phyloP scores from a whole-genome alignment of 805 yeast species.

The Sugiyamaella chiloensis region DNA sequence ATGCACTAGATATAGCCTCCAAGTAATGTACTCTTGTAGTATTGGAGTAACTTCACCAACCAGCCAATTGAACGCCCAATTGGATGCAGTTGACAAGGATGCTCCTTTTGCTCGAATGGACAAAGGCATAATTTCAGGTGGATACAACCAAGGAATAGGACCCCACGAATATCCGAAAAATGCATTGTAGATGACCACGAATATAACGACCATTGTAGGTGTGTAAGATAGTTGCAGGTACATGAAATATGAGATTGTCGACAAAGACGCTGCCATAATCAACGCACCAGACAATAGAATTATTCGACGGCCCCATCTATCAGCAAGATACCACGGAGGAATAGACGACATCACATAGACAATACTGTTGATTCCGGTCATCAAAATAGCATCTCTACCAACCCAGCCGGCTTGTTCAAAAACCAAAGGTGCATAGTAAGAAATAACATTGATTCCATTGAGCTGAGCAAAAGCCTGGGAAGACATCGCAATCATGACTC shows the following conservation, averaged over 20 bases:
- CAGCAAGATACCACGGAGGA: constrained; percentile 90
- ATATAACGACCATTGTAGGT: constrained; percentile 66
- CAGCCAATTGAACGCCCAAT: constrained; percentile 88
- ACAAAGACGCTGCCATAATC: constrained; percentile 71
- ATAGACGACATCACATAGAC: constrained; percentile 64
- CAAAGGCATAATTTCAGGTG: constrained; percentile 82
- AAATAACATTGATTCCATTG: constrained; percentile 88
- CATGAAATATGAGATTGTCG: constrained; percentile 60
- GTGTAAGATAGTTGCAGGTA: constrained; percentile 51
- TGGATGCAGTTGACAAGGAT: constrained; percentile 83
- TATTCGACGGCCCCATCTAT: constrained; percentile 89
- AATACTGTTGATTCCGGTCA: constrained; percentile 79
- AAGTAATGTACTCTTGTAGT: constrained; percentile 67
- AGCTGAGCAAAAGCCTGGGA: constrained; percentile 91
- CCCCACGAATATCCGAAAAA: constrained; percentile 90
- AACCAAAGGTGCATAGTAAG: constrained; percentile 90
- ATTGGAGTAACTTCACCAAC: constrained; percentile 93
- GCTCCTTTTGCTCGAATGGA: constrained; percentile 87
- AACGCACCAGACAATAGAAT: constrained; percentile 74
- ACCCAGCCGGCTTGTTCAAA: constrained; percentile 95
- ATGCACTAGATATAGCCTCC: constrained; percentile 81
- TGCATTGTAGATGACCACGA: constrained; percentile 77
- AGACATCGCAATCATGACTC: constrained; percentile 84
- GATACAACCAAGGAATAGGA: constrained; percentile 87
- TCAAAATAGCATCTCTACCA: constrained; percentile 80